Conservation (phyloP, 352 stramenopile genomes). For the Phytophthora hibernalis region DNA sequence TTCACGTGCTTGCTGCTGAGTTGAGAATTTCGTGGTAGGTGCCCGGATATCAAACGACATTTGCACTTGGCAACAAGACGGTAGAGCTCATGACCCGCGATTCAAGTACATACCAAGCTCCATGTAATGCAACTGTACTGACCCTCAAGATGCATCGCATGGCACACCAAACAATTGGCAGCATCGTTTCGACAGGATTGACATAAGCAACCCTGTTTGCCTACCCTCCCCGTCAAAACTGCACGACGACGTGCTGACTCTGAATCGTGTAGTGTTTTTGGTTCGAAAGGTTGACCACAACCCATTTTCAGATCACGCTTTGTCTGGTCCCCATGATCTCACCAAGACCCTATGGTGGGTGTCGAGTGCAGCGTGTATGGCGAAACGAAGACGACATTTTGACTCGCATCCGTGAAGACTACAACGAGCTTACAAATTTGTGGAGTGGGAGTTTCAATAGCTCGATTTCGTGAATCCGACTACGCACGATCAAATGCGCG, state of each 20-base stretch:
- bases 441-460: too few relatives aligned
- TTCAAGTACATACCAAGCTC: constrained; percentile 16
- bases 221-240: background rate
- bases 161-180: constrained; percentile 17
- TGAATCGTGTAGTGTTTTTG: constrained; percentile 28
- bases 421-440: too few relatives aligned
- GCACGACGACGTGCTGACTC: background rate
- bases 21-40: constrained; percentile 20
- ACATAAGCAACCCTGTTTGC: background rate
- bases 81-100: constrained; percentile 24
- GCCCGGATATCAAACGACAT: constrained; percentile 21
- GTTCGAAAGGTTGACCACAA: constrained; percentile 45
- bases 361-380: too few relatives aligned
- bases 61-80: constrained; percentile 11
- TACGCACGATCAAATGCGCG: too few relatives aligned
- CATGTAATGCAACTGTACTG: too few relatives aligned
- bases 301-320: constrained; percentile 48
- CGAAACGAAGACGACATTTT: too few relatives aligned
- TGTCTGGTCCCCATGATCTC: too few relatives aligned
- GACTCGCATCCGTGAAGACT: too few relatives aligned
- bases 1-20: too few relatives aligned
- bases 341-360: too few relatives aligned
- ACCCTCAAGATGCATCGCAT: constrained; percentile 16
- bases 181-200: background rate
- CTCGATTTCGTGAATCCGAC: too few relatives aligned